phyloP scores from a whole-genome alignment of 2,329 filamentous ascomycete genomes.

The Thermothelomyces thermophilus region DNA sequence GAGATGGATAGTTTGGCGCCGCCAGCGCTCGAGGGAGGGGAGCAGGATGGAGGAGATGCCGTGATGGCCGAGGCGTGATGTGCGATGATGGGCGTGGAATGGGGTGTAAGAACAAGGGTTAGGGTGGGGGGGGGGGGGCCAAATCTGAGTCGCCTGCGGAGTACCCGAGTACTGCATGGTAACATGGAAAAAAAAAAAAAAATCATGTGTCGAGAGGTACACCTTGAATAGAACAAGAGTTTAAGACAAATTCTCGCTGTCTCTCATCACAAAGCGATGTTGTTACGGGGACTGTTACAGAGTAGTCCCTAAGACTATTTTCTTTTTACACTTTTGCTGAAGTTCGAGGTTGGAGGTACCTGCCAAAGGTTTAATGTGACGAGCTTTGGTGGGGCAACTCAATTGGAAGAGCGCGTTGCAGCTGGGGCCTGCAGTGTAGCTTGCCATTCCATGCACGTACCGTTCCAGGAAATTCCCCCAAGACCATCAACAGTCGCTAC shows the following conservation, averaged over 20 bases:
- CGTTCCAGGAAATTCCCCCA: constrained; percentile 2
- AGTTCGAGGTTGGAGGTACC: too few species aligned
- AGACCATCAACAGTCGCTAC: not conserved
- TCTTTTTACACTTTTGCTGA: too few species aligned
- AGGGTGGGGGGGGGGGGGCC: not conserved
- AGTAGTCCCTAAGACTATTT: too few species aligned
- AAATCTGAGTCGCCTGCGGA: not conserved
- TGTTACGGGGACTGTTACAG: too few species aligned
- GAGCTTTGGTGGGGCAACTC: constrained; percentile 17
- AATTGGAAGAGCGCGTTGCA: not conserved
- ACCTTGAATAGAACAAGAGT: too few species aligned
- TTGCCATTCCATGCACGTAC: too few species aligned
- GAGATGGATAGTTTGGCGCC: constrained; percentile 78
- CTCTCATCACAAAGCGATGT: too few species aligned
- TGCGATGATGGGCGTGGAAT: not conserved
- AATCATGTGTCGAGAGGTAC: too few species aligned
- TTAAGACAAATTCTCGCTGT: too few species aligned
- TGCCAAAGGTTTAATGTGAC: too few species aligned
- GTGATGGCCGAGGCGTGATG: constrained; percentile 26
- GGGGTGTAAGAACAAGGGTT: constrained; percentile 5
- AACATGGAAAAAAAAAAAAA: too few species aligned
- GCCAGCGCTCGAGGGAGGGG: constrained; percentile 19
- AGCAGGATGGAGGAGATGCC: constrained; percentile 21
- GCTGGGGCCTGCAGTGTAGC: not conserved
- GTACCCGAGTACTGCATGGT: too few species aligned